Conservation (phyloP, 2,329 filamentous ascomycete species). For the Epichloe glyceriae region DNA sequence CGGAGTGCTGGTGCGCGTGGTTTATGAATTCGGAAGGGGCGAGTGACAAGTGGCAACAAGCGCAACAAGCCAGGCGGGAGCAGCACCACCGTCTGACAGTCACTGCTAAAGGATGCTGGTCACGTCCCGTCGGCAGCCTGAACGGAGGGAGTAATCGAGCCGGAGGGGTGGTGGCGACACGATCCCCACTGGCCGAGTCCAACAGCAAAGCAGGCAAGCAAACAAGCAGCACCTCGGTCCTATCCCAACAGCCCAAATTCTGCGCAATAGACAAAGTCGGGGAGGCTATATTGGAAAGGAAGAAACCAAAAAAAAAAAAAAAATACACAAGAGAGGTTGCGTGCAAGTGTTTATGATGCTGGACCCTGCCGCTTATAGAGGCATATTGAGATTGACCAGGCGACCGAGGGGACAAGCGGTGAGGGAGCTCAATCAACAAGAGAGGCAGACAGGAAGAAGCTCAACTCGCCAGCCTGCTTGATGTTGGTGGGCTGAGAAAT, state of each 20-base stretch:
- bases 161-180: conserved; percentile 3
- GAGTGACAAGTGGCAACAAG: not conserved
- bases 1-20: not conserved
- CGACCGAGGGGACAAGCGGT: conserved; percentile 4
- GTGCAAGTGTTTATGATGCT: conserved; percentile 1
- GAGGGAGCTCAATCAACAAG: not conserved
- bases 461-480: not conserved
- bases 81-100: not conserved
- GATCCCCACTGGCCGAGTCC: not conserved
- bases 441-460: not conserved
- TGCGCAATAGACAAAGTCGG: not conserved
- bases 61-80: not conserved
- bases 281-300: not conserved
- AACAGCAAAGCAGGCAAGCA: not conserved
- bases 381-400: conserved; percentile 3
- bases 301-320: not conserved
- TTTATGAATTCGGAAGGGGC: not conserved
- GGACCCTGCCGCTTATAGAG: not conserved
- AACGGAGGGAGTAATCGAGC: too few species aligned
- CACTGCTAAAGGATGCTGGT: not conserved
- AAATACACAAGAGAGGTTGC: not conserved
- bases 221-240: not conserved
- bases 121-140: too few species aligned
- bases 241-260: not conserved
- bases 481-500: not conserved